Evolutionary conservation across 225 moss, liverwort and hornwort genomes (phyloP).

Genomic region (Bryoerythrophyllum caledonicum): DNA sequence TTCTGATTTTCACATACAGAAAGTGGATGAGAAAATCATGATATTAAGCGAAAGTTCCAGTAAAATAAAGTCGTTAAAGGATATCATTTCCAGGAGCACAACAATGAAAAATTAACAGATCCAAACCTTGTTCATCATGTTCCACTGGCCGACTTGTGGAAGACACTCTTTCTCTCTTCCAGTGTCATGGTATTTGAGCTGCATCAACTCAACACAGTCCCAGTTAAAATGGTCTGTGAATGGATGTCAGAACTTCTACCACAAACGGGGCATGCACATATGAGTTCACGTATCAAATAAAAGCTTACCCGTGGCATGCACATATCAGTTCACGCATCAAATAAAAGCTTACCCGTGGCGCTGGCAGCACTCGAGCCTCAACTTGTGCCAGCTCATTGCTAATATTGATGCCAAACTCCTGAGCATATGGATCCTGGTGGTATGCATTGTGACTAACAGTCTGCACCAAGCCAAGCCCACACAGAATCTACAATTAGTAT

Average conservation of each 20-base stretch:
- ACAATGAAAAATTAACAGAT: rapidly evolving
- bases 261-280: background rate
- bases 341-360: slow-evolving; percentile 80
- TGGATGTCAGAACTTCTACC: background rate
- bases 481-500: background rate
- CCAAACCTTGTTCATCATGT: slow-evolving; percentile 98
- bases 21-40: background rate
- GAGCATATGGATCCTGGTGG: slow-evolving; percentile 79
- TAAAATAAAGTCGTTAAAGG: too few species aligned
- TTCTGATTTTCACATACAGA: background rate
- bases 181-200: slow-evolving; percentile 97
- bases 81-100: background rate
- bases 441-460: slow-evolving; percentile 88
- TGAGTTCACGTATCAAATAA: background rate
- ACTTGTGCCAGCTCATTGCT: slow-evolving; percentile 83
- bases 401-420: slow-evolving; percentile 88
- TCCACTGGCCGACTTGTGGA: slow-evolving; percentile 98
- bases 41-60: too few species aligned
- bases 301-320: background rate
- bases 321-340: background rate
- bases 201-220: background rate
- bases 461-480: slow-evolving; percentile 29
- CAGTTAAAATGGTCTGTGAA: background rate
- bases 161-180: slow-evolving; percentile 92
- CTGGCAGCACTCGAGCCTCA: slow-evolving; percentile 83